A percentile compares a stretch with the other conserved stretches of the same genome.
Evolutionary conservation across 208 protist genomes (phyloP).

Genomic region (Leishmania mexicana): DNA sequence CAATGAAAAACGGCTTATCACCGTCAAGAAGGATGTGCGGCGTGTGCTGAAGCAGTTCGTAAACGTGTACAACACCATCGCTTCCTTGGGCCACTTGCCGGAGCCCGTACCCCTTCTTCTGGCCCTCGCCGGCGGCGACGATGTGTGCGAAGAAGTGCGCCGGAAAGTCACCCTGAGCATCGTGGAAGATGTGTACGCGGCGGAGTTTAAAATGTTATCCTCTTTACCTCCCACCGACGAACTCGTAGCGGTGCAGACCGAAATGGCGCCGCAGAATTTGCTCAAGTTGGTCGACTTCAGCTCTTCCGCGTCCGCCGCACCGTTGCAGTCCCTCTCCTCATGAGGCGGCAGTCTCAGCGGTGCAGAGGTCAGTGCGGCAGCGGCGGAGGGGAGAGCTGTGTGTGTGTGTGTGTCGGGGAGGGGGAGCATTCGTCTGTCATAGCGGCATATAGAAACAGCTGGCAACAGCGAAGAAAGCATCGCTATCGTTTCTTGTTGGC

Average conservation of each 20-base stretch:
- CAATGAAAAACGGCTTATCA: conserved; percentile 10
- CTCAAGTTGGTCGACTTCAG: conserved; percentile 38
- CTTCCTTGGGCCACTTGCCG: conserved; percentile 48
- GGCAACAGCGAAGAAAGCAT: not conserved
- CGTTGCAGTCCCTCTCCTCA: not conserved
- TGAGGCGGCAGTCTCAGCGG: not conserved
- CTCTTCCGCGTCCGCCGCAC: not conserved
- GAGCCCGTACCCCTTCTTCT: conserved; percentile 51
- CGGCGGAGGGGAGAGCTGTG: not conserved
- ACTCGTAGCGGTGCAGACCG: conserved; percentile 20
- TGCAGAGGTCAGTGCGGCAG: not conserved
- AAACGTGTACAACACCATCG: conserved; percentile 64
- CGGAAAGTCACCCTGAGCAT: conserved; percentile 32
- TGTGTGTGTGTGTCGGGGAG: not conserved
- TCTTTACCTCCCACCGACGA: conserved; percentile 20
- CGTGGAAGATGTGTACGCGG: conserved; percentile 47
- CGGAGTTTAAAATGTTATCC: conserved; percentile 26
- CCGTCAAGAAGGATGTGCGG: conserved; percentile 24
- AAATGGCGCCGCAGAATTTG: conserved; percentile 63
- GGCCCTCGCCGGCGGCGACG: conserved; percentile 31
- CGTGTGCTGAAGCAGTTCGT: conserved; percentile 36
- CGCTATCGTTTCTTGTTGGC: not conserved
- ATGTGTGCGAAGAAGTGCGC: conserved; percentile 32
- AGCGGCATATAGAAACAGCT: not conserved
- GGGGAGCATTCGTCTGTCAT: not conserved